Conservation (phyloP, 2,329 filamentous ascomycete genomes). For the Exophiala sideris region DNA sequence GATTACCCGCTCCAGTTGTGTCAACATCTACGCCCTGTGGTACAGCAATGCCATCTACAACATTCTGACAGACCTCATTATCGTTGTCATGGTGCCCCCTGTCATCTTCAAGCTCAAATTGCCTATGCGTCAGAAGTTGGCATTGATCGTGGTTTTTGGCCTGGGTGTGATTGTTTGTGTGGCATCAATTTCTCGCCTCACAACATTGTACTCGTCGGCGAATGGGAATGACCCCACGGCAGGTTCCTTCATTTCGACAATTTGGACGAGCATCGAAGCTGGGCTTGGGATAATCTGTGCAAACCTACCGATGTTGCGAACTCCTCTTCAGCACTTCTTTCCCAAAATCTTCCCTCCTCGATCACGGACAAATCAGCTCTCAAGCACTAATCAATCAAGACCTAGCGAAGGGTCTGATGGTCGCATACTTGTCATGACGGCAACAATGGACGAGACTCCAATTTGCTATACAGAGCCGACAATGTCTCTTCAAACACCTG, state of each 20-base stretch:
- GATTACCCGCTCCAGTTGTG: constrained; percentile 4
- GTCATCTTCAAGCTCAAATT: constrained; percentile 33
- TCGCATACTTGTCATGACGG: constrained; percentile 2
- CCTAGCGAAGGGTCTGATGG: constrained; percentile 1
- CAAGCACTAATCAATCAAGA: constrained; percentile 4
- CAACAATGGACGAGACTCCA: neutral
- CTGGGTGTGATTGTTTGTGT: constrained; percentile 30
- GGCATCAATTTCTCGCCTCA: constrained; percentile 33
- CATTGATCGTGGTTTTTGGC: constrained; percentile 43
- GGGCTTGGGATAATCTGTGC: constrained; percentile 39
- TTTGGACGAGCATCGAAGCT: constrained; percentile 40
- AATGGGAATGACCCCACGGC: constrained; percentile 27
- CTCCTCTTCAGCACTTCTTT: constrained; percentile 29
- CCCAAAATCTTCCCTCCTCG: constrained; percentile 19
- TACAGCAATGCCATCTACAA: constrained; percentile 45
- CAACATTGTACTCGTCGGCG: constrained; percentile 32
- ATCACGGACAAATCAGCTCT: constrained; percentile 8
- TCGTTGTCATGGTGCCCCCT: constrained; percentile 35
- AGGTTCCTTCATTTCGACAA: constrained; percentile 33
- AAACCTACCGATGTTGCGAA: constrained; percentile 38
- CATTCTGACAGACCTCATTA: constrained; percentile 35
- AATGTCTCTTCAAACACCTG: constrained; percentile 2
- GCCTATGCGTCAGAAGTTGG: constrained; percentile 46
- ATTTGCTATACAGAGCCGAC: too few relatives aligned
- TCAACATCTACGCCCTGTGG: constrained; percentile 40